phyloP scores from a whole-genome alignment of 1,284 basidiomycete species.

The Melampsora larici-populina region DNA sequence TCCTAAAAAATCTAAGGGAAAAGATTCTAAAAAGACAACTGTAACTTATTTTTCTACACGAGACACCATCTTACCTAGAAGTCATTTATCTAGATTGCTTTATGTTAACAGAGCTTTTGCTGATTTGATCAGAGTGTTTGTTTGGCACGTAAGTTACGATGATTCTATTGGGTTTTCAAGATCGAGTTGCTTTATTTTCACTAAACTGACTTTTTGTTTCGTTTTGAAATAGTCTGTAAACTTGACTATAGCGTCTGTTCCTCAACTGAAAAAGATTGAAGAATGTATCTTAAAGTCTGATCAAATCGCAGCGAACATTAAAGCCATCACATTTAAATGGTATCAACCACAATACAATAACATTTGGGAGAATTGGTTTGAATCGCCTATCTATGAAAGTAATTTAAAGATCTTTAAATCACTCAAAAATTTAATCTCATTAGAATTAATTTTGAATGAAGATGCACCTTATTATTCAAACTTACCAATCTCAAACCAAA shows the following conservation, averaged over 20 bases:
- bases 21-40: too few species aligned
- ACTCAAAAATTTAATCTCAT: neutral
- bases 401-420: neutral
- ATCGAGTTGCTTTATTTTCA: neutral
- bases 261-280: neutral
- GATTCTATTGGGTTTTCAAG: too few species aligned
- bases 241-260: neutral
- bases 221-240: neutral
- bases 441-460: constrained; percentile 1
- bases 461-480: neutral
- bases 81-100: neutral
- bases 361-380: neutral
- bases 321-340: neutral
- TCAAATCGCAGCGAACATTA: neutral
- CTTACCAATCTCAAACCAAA: neutral
- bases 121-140: neutral
- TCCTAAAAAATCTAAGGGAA: too few species aligned
- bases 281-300: neutral
- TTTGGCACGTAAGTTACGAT: neutral
- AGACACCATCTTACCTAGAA: neutral
- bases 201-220: neutral
- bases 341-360: neutral
- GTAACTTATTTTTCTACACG: too few species aligned
- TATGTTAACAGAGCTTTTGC: neutral
- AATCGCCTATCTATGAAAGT: neutral